Evolutionary conservation across 169 alveolate genomes (phyloP).

Genomic region (Plasmodium malariae): DNA sequence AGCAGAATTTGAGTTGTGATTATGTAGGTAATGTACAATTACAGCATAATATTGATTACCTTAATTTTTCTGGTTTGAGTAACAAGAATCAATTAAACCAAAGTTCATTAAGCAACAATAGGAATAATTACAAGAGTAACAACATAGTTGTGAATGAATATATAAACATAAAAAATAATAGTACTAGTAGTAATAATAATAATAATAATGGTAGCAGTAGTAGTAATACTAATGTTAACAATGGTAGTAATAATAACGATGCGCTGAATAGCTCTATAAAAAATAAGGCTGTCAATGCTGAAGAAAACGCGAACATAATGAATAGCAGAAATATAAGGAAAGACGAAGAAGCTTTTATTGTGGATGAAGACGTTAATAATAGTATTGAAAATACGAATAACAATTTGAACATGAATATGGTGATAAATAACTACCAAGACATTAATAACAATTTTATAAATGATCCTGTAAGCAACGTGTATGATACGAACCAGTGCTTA

Average conservation of each 20-base stretch:
- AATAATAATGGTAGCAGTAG: too few species aligned
- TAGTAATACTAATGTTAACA: background rate
- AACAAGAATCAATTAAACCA: too few species aligned
- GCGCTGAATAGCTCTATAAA: background rate
- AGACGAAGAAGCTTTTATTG: background rate
- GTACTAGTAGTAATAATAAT: background rate
- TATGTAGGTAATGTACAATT: background rate
- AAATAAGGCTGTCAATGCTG: background rate
- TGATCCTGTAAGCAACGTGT: background rate
- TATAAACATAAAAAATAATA: conserved; percentile 5
- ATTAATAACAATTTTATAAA: background rate
- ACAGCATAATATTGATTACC: background rate
- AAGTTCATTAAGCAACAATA: too few species aligned
- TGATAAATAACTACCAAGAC: conserved; percentile 11
- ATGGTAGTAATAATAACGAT: background rate
- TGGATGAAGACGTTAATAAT: background rate
- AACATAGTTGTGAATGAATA: conserved; percentile 1
- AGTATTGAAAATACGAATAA: background rate
- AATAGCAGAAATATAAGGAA: background rate
- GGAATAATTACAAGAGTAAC: background rate
- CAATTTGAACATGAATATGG: background rate
- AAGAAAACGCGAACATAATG: background rate
- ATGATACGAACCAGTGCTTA: background rate
- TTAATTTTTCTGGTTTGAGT: background rate
- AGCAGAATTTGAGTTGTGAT: background rate